Evolutionary conservation across 805 yeast genomes (phyloP), one percentile per base, ranked within the genome.

Genomic region (Diddensiella transvaalensis): DNA sequence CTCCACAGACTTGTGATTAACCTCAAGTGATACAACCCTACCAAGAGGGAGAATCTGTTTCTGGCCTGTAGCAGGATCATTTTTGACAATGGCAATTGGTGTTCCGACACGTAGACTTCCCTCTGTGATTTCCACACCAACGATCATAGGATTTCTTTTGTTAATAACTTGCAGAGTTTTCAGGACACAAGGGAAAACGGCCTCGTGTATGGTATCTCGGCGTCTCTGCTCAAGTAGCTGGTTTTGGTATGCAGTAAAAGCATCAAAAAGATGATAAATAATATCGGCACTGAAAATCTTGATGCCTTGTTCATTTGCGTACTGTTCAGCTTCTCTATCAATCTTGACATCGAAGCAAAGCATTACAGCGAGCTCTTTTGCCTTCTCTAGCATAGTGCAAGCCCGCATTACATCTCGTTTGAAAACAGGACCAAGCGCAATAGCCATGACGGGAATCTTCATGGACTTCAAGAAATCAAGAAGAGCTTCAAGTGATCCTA

Each of bases 401-500:
- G 97, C 96, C 66, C 89, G 87, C 95, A 93, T 93, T 42, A 93
- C 96, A 74, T 93, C 99, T 73, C 97, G 85, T 74, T 91, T 93
- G 76, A 73, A 93, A 35, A 93, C 99, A 47, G 99, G 99, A 62
- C 99, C 99, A 66, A 93, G 77, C 47, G 97, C 96, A 64, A 93
- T 90, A 30, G 96, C 86, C 96, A 91, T 89, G 32, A 93, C 99
- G 18, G 99, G 99, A 69, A 93, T 93, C 78, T 93, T 93, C 97
- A 90, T 87, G 62, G 87, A 96, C 72, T 91, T 91, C 68, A 93
- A 79, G 87, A 93, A 93, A 70, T 91, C 98, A 55, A 93, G 78
- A 58, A 93, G 74, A 2, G 99, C 99, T 74, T 93, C 99, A 62
- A 93, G 75, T 38, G 99, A 90, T 77, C 99, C 99, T 64, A 93